Percentiles rank a stretch among this genome's conserved stretches.
Evolutionary conservation across 371 early-diverging fungal species (phyloP).

Genomic region (Haplosporangium sp.): DNA sequence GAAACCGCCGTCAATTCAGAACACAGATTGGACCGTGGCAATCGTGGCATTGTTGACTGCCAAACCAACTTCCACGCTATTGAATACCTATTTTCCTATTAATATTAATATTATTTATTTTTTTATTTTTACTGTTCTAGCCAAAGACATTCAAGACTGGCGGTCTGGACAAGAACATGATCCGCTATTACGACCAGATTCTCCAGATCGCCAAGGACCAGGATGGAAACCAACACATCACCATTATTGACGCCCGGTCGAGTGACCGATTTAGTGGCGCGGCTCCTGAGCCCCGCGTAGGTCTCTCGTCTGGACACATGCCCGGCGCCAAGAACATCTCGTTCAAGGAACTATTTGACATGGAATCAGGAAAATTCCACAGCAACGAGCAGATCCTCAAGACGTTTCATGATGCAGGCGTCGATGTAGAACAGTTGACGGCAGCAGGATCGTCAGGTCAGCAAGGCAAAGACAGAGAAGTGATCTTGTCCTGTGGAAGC

Average conservation of each 20-base stretch:
- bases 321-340: constrained; percentile 81
- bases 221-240: constrained; percentile 21
- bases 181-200: constrained; percentile 70
- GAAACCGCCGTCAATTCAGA: background rate
- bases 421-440: constrained; percentile 63
- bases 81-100: background rate
- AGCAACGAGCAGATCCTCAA: constrained; percentile 60
- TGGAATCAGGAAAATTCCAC: constrained; percentile 56
- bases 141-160: constrained; percentile 61
- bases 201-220: constrained; percentile 59
- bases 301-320: constrained; percentile 89
- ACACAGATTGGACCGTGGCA: background rate
- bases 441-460: background rate
- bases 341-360: constrained; percentile 66
- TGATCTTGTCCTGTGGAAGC: constrained; percentile 62
- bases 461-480: constrained; percentile 15
- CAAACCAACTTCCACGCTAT: background rate
- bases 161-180: constrained; percentile 57
- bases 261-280: constrained; percentile 75
- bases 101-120: too few species aligned
- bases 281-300: constrained; percentile 87
- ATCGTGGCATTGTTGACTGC: background rate
- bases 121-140: constrained; percentile 19
- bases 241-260: constrained; percentile 89
- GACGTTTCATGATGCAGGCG: constrained; percentile 62